Conservation (phyloP, 805 yeast species). For the Starmera pachycereana region DNA sequence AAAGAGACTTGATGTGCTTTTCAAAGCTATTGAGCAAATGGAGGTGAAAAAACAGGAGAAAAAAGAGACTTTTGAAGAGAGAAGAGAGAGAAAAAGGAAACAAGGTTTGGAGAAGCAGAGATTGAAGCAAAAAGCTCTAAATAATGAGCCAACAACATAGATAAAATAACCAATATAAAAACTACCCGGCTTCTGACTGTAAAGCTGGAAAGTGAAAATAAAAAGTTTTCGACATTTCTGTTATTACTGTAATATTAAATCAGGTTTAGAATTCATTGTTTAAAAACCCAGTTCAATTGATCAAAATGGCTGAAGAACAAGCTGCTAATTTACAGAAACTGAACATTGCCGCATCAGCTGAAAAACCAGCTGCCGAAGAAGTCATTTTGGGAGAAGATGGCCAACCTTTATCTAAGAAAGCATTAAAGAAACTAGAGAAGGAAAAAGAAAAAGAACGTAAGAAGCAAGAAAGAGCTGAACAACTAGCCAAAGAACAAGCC, state of each 20-base stretch:
- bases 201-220: neutral
- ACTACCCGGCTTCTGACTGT: neutral
- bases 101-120: slow-evolving; percentile 31
- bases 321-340: slow-evolving; percentile 1
- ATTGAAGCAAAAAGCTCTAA: neutral
- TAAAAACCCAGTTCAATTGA: no score
- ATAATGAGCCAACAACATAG: neutral
- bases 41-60: slow-evolving; percentile 1
- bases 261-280: no score
- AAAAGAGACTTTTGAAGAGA: slow-evolving; percentile 45
- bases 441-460: slow-evolving; percentile 87
- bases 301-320: neutral
- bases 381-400: slow-evolving; percentile 53
- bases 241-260: no score
- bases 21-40: slow-evolving; percentile 29
- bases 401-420: slow-evolving; percentile 84
- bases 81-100: slow-evolving; percentile 39
- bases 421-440: slow-evolving; percentile 87
- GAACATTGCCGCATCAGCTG: neutral
- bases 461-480: slow-evolving; percentile 88
- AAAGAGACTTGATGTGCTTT: slow-evolving; percentile 41
- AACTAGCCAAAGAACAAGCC: slow-evolving; percentile 76
- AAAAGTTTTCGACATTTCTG: neutral
- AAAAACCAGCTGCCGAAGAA: neutral
- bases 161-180: neutral